phyloP scores from a whole-genome alignment of 345 rosid genomes.

The Gossypium raimondii region DNA sequence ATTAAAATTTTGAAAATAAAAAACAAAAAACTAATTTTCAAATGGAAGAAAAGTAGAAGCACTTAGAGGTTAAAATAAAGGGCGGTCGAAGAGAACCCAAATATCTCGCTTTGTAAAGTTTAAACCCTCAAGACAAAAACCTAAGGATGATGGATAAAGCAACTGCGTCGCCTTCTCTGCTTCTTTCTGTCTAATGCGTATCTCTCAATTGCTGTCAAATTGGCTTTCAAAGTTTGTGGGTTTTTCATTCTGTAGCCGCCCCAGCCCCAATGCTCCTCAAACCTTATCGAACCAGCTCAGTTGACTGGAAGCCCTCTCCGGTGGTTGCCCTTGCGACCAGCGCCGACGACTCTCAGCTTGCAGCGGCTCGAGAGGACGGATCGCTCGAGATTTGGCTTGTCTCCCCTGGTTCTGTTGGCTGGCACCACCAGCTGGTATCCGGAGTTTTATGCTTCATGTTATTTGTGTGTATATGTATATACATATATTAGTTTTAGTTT shows the following conservation, averaged over 20 bases:
- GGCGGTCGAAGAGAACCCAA: no score
- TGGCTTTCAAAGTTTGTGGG: neutral
- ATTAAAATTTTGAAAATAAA: no score
- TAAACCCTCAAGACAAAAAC: neutral
- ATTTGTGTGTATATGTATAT: neutral
- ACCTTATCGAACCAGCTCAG: constrained; percentile 59
- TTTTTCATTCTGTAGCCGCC: neutral
- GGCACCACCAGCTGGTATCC: constrained; percentile 95
- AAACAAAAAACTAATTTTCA: no score
- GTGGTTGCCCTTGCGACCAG: constrained; percentile 83
- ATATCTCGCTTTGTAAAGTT: neutral
- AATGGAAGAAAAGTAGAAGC: no score
- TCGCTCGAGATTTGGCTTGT: constrained; percentile 98
- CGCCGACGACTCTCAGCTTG: constrained; percentile 65
- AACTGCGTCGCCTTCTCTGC: neutral
- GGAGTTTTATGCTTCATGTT: neutral
- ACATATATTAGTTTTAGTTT: neutral
- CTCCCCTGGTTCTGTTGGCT: constrained; percentile 88
- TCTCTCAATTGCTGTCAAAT: neutral
- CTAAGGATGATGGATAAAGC: neutral
- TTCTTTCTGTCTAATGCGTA: neutral
- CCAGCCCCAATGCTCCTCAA: constrained; percentile 39
- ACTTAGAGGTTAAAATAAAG: no score
- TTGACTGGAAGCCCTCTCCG: constrained; percentile 88
- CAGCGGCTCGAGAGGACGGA: constrained; percentile 89